Base-by-base conservation (phyloP, 768 basidiomycete species). In the Sporobolomyces pararoseus region DNA sequence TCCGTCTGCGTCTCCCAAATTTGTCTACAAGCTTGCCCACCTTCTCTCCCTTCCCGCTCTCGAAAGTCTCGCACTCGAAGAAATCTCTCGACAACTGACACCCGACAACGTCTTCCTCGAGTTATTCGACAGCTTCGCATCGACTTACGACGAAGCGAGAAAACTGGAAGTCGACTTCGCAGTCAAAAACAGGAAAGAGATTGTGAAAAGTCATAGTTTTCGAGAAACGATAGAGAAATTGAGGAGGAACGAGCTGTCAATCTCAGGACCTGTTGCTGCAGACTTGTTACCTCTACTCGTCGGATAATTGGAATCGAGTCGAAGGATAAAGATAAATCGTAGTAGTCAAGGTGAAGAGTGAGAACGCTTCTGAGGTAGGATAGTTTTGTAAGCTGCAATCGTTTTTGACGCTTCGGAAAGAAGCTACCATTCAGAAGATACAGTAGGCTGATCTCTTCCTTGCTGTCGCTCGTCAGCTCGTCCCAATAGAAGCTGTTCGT, bases 1-100 rank as follows among this genome's bases (percentile, higher is more conserved):
- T 50, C 35, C 17, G n/a, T 31, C 61, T 12, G 51, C 39, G 21
- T 70, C 65, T n/a, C 65, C 65, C 25, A 66, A 66, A 23, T 64
- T 51, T 2, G 32, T 61, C 57, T 70, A 39, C 62, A 53, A 50
- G 7, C 68, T 63, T 55, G 65, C 61, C 10, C 47, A 63, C 42
- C 31, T n/a, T 61, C 68, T 63, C 57, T 42, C 16, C 34, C 54
- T 59, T 21, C 27, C 16, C 19, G 23, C 44, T 10, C 68, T 57
- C 47, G 7, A n/a, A 27, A 3, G 31, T 21, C 46, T 68, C 50
- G 66, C 66, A 25, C 53, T 68, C 53, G 17, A 34, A 25, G 25
- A 32, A 39, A 4, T 68, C 52, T 17, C 27, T 49, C 2, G 29
- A 16, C 44, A 63, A 32, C 42, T 65, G 37, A 49, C 65, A n/a